Conservation (phyloP, 1,139 yeast species). For the Taphrina flavorubra region DNA sequence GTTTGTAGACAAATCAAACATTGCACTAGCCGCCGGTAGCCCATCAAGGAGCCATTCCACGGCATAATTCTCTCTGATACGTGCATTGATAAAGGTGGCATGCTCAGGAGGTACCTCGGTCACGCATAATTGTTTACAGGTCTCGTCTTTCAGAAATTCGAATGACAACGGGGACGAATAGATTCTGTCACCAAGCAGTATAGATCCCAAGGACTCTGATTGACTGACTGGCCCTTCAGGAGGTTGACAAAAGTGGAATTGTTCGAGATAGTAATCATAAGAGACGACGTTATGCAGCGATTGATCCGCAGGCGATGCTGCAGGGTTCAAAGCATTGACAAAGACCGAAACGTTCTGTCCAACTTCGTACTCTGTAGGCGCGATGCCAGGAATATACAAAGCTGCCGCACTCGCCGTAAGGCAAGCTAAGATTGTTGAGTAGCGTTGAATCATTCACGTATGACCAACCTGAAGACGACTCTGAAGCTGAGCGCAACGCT, state of each 20-base stretch:
- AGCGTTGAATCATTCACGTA: background rate
- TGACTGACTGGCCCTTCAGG: slow-evolving; percentile 66
- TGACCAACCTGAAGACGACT: too few species aligned
- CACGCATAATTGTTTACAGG: slow-evolving; percentile 70
- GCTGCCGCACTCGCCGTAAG: slow-evolving; percentile 18
- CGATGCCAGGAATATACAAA: slow-evolving; percentile 40
- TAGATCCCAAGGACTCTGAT: slow-evolving; percentile 88
- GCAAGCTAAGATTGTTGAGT: background rate
- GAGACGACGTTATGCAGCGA: slow-evolving; percentile 49
- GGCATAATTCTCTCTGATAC: slow-evolving; percentile 79
- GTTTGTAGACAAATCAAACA: slow-evolving; percentile 58
- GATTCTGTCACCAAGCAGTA: slow-evolving; percentile 92
- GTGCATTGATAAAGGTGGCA: slow-evolving; percentile 72
- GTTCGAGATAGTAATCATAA: slow-evolving; percentile 68
- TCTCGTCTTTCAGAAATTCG: slow-evolving; percentile 72
- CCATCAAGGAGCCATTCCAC: slow-evolving; percentile 96
- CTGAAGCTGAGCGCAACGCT: too few species aligned
- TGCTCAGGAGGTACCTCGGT: slow-evolving; percentile 66
- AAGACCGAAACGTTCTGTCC: slow-evolving; percentile 76
- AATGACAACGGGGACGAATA: slow-evolving; percentile 88
- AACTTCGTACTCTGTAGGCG: slow-evolving; percentile 57
- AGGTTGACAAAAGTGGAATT: slow-evolving; percentile 84
- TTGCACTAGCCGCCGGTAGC: slow-evolving; percentile 82
- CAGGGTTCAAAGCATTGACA: slow-evolving; percentile 90
- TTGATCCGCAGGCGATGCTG: slow-evolving; percentile 55